phyloP scores from a whole-genome alignment of 139 green algal genomes.

The Chlamydomonas sphaeroides region DNA sequence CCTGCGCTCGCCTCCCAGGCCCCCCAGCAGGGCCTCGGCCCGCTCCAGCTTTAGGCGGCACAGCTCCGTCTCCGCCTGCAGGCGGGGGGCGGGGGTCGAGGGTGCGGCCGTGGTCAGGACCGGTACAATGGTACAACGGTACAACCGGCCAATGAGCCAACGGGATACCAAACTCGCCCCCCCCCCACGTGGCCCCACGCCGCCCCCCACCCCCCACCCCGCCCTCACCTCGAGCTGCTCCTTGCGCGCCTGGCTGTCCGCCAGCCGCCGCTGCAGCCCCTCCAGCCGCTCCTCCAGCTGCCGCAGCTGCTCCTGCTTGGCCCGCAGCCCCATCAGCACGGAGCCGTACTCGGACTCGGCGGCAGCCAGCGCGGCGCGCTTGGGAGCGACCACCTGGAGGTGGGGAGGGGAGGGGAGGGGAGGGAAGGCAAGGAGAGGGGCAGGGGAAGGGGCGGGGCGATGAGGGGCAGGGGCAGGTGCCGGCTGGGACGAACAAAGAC shows the following conservation, averaged over 20 bases:
- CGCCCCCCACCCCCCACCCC: not conserved
- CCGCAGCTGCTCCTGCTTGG: slow-evolving; percentile 77
- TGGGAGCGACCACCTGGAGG: slow-evolving; percentile 74
- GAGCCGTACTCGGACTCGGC: slow-evolving; percentile 64
- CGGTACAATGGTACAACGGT: too few species aligned
- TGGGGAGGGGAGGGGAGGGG: not conserved
- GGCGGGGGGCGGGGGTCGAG: not conserved
- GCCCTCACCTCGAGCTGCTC: slow-evolving; percentile 52
- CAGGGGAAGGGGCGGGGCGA: too few species aligned
- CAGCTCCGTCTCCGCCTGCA: slow-evolving; percentile 59
- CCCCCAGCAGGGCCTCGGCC: slow-evolving; percentile 73
- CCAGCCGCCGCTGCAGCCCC: slow-evolving; percentile 66
- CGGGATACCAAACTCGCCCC: too few species aligned
- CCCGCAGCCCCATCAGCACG: slow-evolving; percentile 70
- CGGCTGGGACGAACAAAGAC: too few species aligned
- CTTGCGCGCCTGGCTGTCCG: slow-evolving; percentile 62
- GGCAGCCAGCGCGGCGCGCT: slow-evolving; percentile 64
- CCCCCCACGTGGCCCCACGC: too few species aligned
- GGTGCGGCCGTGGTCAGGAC: not conserved
- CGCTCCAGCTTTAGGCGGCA: slow-evolving; percentile 80
- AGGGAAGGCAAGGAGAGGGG: too few species aligned
- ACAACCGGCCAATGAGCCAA: not conserved
- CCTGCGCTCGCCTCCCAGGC: slow-evolving; percentile 71
- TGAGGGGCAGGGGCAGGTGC: too few species aligned
- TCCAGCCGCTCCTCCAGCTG: slow-evolving; percentile 71